Evolutionary conservation across 805 yeast species (phyloP).

Genomic region (Saccharomycopsis vini): DNA sequence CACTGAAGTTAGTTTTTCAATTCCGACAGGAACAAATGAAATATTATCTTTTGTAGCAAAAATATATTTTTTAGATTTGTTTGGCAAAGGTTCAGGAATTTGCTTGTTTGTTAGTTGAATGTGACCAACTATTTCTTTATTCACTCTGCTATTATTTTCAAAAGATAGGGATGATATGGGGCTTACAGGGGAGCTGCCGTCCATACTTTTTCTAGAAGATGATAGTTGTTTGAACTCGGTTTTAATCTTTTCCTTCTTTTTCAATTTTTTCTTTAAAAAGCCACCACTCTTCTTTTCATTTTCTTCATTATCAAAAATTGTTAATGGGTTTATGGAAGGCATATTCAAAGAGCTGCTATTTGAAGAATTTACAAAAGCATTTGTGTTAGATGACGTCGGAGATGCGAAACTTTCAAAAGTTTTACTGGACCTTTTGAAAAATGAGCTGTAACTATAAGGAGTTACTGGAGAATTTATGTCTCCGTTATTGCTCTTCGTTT

Average conservation of each 20-base stretch:
- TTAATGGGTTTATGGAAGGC: too few relatives aligned
- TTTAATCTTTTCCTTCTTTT: slow-evolving; percentile 26
- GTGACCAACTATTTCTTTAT: slow-evolving; percentile 10
- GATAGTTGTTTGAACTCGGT: slow-evolving; percentile 30
- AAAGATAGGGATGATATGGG: slow-evolving; percentile 22
- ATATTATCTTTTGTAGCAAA: slow-evolving; percentile 59
- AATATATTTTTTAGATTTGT: slow-evolving; percentile 29
- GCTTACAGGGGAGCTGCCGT: slow-evolving; percentile 19
- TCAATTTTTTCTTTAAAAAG: slow-evolving; percentile 22
- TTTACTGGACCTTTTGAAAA: slow-evolving; percentile 13
- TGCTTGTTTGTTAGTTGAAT: slow-evolving; percentile 18
- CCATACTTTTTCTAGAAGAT: slow-evolving; percentile 24
- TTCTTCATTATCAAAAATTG: not conserved
- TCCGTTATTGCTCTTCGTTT: not conserved
- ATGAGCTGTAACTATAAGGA: slow-evolving; percentile 13
- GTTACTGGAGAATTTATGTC: slow-evolving; percentile 14
- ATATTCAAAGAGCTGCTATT: slow-evolving; percentile 10
- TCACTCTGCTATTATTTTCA: slow-evolving; percentile 8
- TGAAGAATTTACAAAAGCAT: too few relatives aligned
- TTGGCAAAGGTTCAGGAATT: slow-evolving; percentile 13
- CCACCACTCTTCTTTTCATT: slow-evolving; percentile 10
- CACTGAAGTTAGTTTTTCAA: slow-evolving; percentile 25
- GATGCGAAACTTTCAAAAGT: slow-evolving; percentile 3
- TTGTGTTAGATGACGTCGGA: slow-evolving; percentile 17
- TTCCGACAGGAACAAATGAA: slow-evolving; percentile 42